Conservation (phyloP, 441 rosid species). For the Aquilaria agallochum region DNA sequence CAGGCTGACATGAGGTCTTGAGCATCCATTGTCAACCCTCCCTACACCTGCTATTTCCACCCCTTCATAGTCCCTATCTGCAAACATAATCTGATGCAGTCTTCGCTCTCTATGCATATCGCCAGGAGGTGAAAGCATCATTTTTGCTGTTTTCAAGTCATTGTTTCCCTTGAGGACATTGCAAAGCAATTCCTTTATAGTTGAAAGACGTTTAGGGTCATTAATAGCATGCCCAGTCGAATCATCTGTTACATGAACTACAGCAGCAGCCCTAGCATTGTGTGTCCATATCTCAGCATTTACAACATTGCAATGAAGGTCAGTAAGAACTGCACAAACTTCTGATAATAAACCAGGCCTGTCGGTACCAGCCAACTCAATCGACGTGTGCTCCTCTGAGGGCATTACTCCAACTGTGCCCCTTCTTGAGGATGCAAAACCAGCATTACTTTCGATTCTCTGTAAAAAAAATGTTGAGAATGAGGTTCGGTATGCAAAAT, state of each 20-base stretch:
- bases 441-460: slow-evolving; percentile 79
- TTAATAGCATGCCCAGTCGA: slow-evolving; percentile 51
- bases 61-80: slow-evolving; percentile 84
- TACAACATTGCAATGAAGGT: slow-evolving; percentile 75
- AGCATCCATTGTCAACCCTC: slow-evolving; percentile 30
- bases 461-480: slow-evolving; percentile 24
- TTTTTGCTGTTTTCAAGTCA: slow-evolving; percentile 64
- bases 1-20: slow-evolving; percentile 58
- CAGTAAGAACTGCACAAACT: slow-evolving; percentile 83
- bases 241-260: slow-evolving; percentile 73
- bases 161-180: slow-evolving; percentile 62
- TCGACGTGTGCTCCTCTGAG: slow-evolving; percentile 78
- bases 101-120: slow-evolving; percentile 72
- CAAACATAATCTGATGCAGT: slow-evolving; percentile 92
- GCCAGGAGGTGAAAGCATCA: slow-evolving; percentile 64
- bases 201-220: slow-evolving; percentile 59
- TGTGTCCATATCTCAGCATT: slow-evolving; percentile 98
- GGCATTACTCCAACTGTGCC: slow-evolving; percentile 83
- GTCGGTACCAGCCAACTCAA: slow-evolving; percentile 81
- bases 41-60: slow-evolving; percentile 34
- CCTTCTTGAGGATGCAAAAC: slow-evolving; percentile 50
- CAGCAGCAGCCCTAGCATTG: slow-evolving; percentile 90
- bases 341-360: slow-evolving; percentile 92
- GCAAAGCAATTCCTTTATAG: slow-evolving; percentile 61
- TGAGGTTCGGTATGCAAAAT: too few species aligned